phyloP scores from a whole-genome alignment of 2,329 filamentous ascomycete species.

The Helicocarpus griseus region DNA sequence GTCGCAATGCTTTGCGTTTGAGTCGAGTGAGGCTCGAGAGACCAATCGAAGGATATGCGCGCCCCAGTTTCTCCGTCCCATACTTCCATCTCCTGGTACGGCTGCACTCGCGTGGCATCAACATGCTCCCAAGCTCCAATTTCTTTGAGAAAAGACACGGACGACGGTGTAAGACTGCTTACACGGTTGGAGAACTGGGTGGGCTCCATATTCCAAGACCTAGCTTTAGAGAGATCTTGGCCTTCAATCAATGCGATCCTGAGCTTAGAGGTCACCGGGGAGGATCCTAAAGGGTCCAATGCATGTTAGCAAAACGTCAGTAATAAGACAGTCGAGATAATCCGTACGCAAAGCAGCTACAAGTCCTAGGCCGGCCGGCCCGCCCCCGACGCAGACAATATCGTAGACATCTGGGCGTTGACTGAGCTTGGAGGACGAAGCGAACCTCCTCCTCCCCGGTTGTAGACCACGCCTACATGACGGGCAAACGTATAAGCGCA shows the following conservation, averaged over 20 bases:
- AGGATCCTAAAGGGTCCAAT: constrained; percentile 51
- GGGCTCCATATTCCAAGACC: constrained; percentile 55
- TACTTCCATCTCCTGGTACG: constrained; percentile 93
- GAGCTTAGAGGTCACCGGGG: constrained; percentile 63
- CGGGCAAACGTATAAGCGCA: constrained; percentile 32
- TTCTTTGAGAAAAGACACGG: constrained; percentile 67
- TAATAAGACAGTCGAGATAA: neutral
- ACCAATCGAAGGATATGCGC: constrained; percentile 80
- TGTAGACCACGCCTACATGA: constrained; percentile 26
- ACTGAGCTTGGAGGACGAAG: constrained; percentile 20
- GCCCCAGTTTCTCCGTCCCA: constrained; percentile 92
- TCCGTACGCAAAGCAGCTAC: constrained; percentile 62
- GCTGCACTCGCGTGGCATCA: constrained; percentile 62
- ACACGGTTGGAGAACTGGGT: constrained; percentile 84
- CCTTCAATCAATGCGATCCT: constrained; percentile 84
- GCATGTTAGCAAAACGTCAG: constrained; percentile 4
- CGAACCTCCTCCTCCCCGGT: constrained; percentile 22
- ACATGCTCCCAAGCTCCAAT: constrained; percentile 83
- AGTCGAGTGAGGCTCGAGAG: constrained; percentile 37
- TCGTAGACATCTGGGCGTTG: constrained; percentile 68
- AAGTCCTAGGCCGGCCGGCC: constrained; percentile 78
- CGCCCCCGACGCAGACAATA: constrained; percentile 83
- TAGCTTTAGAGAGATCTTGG: constrained; percentile 66
- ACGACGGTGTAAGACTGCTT: constrained; percentile 85
- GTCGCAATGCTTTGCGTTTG: constrained; percentile 65